These are phyloP conservation scores for Tricholoma flavovirens DNA, from an alignment of 768 basidiomycete genomes.

Conservation along the genomic window DNA sequence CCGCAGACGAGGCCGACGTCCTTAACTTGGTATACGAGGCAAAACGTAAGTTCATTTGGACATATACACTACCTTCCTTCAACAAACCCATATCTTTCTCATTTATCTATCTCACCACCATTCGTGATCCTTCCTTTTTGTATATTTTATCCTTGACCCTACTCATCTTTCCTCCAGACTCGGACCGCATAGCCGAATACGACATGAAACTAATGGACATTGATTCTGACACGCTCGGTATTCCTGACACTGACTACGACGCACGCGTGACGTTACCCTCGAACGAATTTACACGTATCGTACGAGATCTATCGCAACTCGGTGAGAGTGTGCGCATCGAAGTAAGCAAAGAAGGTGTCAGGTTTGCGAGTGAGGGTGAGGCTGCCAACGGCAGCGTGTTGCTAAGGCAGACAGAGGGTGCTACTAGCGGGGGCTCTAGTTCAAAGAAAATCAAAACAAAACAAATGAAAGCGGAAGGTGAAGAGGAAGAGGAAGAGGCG, in stretches of 20 bases:
- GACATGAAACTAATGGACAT: conserved; percentile 99
- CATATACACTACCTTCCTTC: not conserved
- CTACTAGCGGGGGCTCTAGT: conserved; percentile 38
- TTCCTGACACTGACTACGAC: conserved; percentile 97
- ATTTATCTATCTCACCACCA: not conserved
- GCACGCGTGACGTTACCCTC: conserved; percentile 85
- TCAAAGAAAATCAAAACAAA: conserved; percentile 18
- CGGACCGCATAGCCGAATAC: conserved; percentile 94
- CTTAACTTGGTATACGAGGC: conserved; percentile 89
- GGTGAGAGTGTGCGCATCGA: conserved; percentile 96
- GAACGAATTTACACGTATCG: conserved; percentile 85
- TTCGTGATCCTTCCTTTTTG: not conserved
- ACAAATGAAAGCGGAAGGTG: conserved; percentile 29
- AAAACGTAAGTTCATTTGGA: conserved; percentile 53
- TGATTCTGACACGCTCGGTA: conserved; percentile 89
- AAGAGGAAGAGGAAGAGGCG: conserved; percentile 42
- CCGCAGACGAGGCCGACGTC: conserved; percentile 84
- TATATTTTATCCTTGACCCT: too few species aligned
- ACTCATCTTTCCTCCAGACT: conserved; percentile 40
- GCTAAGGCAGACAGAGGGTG: conserved; percentile 66
- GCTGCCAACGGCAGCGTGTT: conserved; percentile 86
- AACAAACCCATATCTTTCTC: not conserved
- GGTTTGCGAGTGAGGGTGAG: conserved; percentile 91
- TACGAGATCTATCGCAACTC: conserved; percentile 82
- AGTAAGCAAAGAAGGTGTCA: conserved; percentile 90